phyloP scores from a whole-genome alignment of 176 grass and related monocot genomes.

The Raddia distichophylla region DNA sequence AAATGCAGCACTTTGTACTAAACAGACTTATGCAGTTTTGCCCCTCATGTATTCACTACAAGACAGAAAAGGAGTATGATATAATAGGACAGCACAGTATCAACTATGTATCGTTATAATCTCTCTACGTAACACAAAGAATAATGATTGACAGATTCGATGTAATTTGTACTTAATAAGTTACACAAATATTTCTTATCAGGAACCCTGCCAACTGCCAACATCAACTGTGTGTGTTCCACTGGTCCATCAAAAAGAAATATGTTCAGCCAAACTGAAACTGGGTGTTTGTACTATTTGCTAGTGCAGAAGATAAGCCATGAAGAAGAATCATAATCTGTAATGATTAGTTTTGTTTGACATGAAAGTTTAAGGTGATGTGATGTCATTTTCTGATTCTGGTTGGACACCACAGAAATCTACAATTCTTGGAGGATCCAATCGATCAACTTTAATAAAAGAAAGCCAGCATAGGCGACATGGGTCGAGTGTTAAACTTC shows the following conservation, averaged over 20 bases:
- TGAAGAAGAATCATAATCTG: conserved; percentile 17
- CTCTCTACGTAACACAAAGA: neutral
- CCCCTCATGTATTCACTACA: neutral
- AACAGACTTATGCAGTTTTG: neutral
- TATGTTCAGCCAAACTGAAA: conserved; percentile 11
- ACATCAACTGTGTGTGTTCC: neutral
- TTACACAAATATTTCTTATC: conserved; percentile 11
- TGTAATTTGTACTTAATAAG: conserved; percentile 4
- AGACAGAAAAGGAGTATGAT: neutral
- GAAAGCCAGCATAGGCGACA: conserved; percentile 13
- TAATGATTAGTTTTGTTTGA: conserved; percentile 23
- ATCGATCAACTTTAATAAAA: conserved; percentile 24
- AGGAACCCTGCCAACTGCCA: neutral
- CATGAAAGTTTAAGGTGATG: conserved; percentile 6
- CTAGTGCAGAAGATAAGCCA: neutral
- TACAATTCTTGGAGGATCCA: conserved; percentile 3
- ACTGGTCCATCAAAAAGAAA: neutral
- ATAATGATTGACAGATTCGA: neutral
- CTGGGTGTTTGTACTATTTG: neutral
- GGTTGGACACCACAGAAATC: conserved; percentile 25
- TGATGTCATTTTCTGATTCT: conserved; percentile 3
- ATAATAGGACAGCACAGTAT: neutral
- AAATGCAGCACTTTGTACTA: neutral
- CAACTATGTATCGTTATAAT: conserved; percentile 5
- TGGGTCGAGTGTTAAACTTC: neutral